Conservation (phyloP, 169 alveolate species). For the Plasmodium berghei region DNA sequence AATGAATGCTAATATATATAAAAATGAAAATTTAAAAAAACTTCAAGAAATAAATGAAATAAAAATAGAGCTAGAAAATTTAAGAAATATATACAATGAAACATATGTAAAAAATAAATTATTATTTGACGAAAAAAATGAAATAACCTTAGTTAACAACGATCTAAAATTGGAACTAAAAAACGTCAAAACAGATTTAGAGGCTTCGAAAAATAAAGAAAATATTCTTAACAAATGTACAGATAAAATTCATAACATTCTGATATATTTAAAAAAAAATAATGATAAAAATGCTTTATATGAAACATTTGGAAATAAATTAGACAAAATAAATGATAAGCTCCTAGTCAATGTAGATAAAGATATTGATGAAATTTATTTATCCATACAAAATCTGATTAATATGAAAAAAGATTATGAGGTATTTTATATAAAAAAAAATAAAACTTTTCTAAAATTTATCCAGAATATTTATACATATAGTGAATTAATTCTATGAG, state of each 20-base stretch:
- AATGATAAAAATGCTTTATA: not conserved
- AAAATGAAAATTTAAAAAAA: constrained; percentile 24
- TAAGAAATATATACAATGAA: not conserved
- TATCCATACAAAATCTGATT: constrained; percentile 19
- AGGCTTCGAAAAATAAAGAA: constrained; percentile 17
- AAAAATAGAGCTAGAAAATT: constrained; percentile 26
- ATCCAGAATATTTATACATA: no score
- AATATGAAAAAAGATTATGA: constrained; percentile 11
- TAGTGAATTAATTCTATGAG: no score
- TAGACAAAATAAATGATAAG: constrained; percentile 1
- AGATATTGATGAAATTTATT: constrained; percentile 30
- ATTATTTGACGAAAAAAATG: constrained; percentile 33
- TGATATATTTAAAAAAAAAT: constrained; percentile 18
- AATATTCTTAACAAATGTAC: constrained; percentile 15
- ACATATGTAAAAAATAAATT: constrained; percentile 26
- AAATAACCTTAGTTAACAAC: constrained; percentile 8
- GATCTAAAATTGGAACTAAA: constrained; percentile 21
- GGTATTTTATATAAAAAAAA: not conserved
- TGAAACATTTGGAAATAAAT: not conserved
- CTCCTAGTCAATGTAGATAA: constrained; percentile 14
- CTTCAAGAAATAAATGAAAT: constrained; percentile 39
- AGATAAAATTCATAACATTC: constrained; percentile 18
- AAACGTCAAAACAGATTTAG: constrained; percentile 11
- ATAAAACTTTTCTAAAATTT: no score
- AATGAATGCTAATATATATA: constrained; percentile 12